A percentile compares a stretch with the other conserved stretches of the same genome.
Conservation (phyloP, 2,329 filamentous ascomycete genomes). For the Sphaerulina populicola region DNA sequence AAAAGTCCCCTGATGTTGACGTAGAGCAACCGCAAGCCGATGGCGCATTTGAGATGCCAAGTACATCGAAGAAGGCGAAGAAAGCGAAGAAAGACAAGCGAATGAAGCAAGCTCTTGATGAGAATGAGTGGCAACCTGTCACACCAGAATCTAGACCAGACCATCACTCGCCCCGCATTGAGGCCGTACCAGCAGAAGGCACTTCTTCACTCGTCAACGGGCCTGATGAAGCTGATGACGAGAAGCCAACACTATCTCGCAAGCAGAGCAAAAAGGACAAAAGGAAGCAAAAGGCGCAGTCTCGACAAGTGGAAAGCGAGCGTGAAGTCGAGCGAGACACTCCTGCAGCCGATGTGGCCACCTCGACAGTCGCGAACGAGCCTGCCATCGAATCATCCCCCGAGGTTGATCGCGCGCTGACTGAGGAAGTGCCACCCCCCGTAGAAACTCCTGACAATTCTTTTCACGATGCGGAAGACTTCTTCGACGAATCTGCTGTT, state of each 20-base stretch:
- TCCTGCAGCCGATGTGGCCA: not conserved
- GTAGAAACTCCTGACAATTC: slow-evolving; percentile 11
- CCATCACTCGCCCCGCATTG: not conserved
- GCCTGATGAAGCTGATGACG: not conserved
- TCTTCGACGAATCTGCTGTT: slow-evolving; percentile 2
- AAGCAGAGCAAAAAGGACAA: slow-evolving; percentile 25
- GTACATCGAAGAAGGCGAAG: slow-evolving; percentile 4
- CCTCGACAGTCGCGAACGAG: not conserved
- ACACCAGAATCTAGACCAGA: not conserved
- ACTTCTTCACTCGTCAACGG: not conserved
- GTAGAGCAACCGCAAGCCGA: no score
- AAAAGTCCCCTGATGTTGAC: no score
- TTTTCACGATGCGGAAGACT: slow-evolving; percentile 12
- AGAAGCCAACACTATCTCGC: slow-evolving; percentile 10
- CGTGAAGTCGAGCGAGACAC: not conserved
- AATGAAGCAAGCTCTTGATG: slow-evolving; percentile 9
- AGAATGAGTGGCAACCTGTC: not conserved
- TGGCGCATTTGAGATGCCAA: not conserved
- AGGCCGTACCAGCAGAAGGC: not conserved
- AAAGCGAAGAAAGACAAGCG: slow-evolving; percentile 19
- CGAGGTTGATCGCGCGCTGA: slow-evolving; percentile 3
- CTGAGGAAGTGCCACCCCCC: slow-evolving; percentile 2
- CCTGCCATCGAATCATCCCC: slow-evolving; percentile 2
- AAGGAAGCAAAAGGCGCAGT: slow-evolving; percentile 9
- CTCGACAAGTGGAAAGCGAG: slow-evolving; percentile 1